Conservation (phyloP, 371 early-diverging fungal species). For the Mortierella sp. region DNA sequence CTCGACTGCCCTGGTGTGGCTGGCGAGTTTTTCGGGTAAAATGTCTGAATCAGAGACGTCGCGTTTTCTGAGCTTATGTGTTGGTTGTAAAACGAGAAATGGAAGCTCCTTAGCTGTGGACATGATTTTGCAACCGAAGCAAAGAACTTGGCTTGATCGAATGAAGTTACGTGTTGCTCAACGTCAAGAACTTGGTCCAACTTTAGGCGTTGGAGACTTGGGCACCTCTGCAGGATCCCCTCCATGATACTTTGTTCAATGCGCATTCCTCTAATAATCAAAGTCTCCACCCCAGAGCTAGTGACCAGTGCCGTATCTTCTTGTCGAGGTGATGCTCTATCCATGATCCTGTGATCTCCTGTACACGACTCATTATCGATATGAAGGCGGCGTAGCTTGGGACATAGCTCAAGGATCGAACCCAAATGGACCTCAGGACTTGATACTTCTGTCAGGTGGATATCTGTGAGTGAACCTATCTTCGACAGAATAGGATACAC, state of each 20-base stretch:
- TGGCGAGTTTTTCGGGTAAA: not conserved
- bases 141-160: conserved; percentile 12
- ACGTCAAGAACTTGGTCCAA: conserved; percentile 3
- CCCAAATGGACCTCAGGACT: conserved; percentile 6
- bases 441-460: conserved; percentile 10
- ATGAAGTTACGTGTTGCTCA: not conserved
- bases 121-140: conserved; percentile 5
- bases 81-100: conserved; percentile 13
- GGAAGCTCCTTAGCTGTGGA: conserved; percentile 6
- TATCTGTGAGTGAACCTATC: conserved; percentile 7
- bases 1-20: not conserved
- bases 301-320: not conserved
- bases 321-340: not conserved
- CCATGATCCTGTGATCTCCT: no score
- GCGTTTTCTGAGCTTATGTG: conserved; percentile 13
- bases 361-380: no score
- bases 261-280: conserved; percentile 14
- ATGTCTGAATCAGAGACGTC: conserved; percentile 2
- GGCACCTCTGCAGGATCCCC: not conserved
- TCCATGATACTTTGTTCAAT: not conserved
- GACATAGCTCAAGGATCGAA: conserved; percentile 6
- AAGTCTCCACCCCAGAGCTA: not conserved
- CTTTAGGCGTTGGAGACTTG: not conserved
- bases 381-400: not conserved
- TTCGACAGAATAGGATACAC: conserved; percentile 12